These are phyloP conservation scores for Magnusiomyces clavatus DNA, from an alignment of 1,139 yeast species.

Conservation along the genomic window DNA sequence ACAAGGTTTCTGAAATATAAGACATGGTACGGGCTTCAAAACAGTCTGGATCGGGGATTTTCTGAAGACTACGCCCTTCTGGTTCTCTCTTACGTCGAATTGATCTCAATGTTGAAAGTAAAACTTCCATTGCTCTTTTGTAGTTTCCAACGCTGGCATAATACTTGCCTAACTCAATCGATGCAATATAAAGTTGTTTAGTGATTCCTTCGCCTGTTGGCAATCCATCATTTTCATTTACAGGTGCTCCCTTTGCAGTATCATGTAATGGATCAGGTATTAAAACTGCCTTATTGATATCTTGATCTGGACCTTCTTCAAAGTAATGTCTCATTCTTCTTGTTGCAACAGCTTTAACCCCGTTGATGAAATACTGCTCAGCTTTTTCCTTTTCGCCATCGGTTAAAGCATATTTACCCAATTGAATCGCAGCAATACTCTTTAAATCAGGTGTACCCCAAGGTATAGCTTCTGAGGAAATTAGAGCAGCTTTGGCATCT, in stretches of 20 bases:
- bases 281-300: conserved; percentile 26
- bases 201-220: conserved; percentile 6
- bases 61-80: conserved; percentile 13
- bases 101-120: conserved; percentile 27
- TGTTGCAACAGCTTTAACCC: conserved; percentile 26
- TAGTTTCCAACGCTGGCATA: conserved; percentile 23
- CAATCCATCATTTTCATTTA: conserved; percentile 2
- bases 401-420: conserved; percentile 22
- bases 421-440: conserved; percentile 26
- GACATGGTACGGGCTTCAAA: conserved; percentile 41
- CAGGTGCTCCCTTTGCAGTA: conserved; percentile 1
- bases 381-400: conserved; percentile 28
- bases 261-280: conserved; percentile 7
- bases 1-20: conserved; percentile 57
- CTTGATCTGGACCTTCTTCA: conserved; percentile 21
- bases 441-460: conserved; percentile 25
- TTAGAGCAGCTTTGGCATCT: conserved; percentile 30
- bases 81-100: conserved; percentile 19
- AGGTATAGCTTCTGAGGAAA: conserved; percentile 27
- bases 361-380: conserved; percentile 36
- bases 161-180: conserved; percentile 28
- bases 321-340: conserved; percentile 4
- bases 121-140: conserved; percentile 27
- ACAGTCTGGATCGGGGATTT: conserved; percentile 16
- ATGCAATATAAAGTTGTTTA: conserved; percentile 12